Percentiles rank a stretch among this genome's conserved stretches.
phyloP scores from a whole-genome alignment of 352 stramenopile genomes.

The Pythium vanterpoolii region DNA sequence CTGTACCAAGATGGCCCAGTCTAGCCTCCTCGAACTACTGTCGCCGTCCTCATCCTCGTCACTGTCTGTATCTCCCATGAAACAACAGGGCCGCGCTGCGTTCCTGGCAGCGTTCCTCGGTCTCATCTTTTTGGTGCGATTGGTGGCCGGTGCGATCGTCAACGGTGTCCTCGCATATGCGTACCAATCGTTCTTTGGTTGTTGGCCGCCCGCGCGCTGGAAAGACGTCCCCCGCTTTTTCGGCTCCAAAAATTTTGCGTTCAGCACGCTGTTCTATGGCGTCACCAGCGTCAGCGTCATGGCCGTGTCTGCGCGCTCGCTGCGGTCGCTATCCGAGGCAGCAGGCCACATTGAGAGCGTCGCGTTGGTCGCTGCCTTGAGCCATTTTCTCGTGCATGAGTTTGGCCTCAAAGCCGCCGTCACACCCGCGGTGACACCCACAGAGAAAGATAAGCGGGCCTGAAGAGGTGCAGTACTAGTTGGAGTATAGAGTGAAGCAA shows the following conservation, averaged over 20 bases:
- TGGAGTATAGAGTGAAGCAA: neutral
- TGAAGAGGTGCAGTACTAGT: no score
- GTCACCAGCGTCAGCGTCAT: conserved; percentile 35
- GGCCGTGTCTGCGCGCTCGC: conserved; percentile 26
- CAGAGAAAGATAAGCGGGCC: neutral
- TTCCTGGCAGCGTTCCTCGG: conserved; percentile 41
- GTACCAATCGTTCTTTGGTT: conserved; percentile 51
- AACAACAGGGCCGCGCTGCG: conserved; percentile 3
- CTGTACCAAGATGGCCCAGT: conserved; percentile 48
- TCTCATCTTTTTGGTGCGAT: conserved; percentile 45
- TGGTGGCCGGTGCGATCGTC: conserved; percentile 23
- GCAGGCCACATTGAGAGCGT: conserved; percentile 42
- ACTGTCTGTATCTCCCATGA: neutral
- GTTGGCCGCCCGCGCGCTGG: conserved; percentile 40
- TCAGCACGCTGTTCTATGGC: conserved; percentile 55
- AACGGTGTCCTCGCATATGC: conserved; percentile 39
- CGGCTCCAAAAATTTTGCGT: conserved; percentile 57
- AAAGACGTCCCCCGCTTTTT: conserved; percentile 49
- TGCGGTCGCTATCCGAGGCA: conserved; percentile 54
- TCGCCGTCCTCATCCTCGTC: neutral
- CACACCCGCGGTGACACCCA: neutral
- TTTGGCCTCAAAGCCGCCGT: conserved; percentile 7
- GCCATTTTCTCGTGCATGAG: conserved; percentile 36
- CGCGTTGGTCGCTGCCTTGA: conserved; percentile 37
- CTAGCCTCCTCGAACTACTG: conserved; percentile 30